Evolutionary conservation across 2,329 filamentous ascomycete species (phyloP).

Genomic region (Xylariaceae sp.): DNA sequence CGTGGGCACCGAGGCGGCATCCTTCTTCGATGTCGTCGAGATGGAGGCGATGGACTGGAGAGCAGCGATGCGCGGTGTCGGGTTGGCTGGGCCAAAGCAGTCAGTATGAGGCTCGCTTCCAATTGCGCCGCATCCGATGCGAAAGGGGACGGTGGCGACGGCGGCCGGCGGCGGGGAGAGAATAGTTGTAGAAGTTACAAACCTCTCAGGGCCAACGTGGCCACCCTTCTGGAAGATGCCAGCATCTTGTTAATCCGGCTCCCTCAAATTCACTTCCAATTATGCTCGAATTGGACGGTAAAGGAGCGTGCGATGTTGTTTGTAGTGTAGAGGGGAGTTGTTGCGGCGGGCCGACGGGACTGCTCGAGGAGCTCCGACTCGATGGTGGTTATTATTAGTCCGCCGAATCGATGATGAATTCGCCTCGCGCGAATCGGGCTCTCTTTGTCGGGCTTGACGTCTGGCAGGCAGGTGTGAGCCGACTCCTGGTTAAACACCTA

Average conservation of each 20-base stretch:
- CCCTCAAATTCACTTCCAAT: background rate
- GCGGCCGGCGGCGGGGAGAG: background rate
- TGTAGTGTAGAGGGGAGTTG: slow-evolving; percentile 15
- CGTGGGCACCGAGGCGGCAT: slow-evolving; percentile 53
- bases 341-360: slow-evolving; percentile 3
- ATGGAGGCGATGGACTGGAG: slow-evolving; percentile 59
- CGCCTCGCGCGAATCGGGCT: slow-evolving; percentile 16
- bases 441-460: slow-evolving; percentile 21
- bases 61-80: slow-evolving; percentile 58
- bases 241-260: slow-evolving; percentile 34
- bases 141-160: background rate
- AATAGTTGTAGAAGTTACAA: slow-evolving; percentile 9
- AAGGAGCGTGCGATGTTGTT: background rate
- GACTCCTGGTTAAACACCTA: background rate
- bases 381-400: background rate
- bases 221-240: slow-evolving; percentile 38
- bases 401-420: slow-evolving; percentile 11
- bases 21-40: slow-evolving; percentile 59
- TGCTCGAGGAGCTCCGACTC: slow-evolving; percentile 17
- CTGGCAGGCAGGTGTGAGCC: slow-evolving; percentile 7
- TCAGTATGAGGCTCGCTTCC: slow-evolving; percentile 23
- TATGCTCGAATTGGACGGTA: background rate
- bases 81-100: slow-evolving; percentile 51
- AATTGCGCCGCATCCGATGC: background rate
- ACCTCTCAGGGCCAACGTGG: slow-evolving; percentile 41